Evolutionary conservation across 305 asterid species (phyloP).

Genomic region (Fraxinus xanthoxyloides): DNA sequence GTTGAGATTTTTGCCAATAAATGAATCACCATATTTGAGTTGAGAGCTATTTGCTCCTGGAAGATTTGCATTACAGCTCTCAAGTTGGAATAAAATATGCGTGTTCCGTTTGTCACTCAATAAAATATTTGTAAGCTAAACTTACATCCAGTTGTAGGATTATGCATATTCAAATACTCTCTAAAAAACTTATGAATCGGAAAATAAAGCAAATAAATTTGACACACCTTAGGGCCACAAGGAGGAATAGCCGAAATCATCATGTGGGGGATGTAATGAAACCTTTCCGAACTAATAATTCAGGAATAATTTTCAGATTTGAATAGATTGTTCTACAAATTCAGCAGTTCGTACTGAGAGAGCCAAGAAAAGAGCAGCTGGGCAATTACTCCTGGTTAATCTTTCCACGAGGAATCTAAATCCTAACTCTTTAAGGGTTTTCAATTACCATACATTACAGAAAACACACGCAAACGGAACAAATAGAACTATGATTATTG

Average conservation of each 20-base stretch:
- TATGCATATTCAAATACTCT: neutral
- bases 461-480: conserved; percentile 7
- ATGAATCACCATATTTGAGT: neutral
- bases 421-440: neutral
- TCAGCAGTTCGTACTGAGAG: neutral
- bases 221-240: neutral
- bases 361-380: neutral
- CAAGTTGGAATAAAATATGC: neutral
- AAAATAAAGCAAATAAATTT: conserved; percentile 2
- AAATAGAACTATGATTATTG: neutral
- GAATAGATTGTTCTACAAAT: neutral
- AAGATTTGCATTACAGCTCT: neutral
- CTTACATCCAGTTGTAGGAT: too few species aligned
- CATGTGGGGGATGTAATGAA: neutral
- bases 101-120: neutral
- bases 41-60: neutral
- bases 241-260: neutral
- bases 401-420: neutral
- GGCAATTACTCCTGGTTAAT: neutral
- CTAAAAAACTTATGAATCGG: neutral
- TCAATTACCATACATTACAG: neutral
- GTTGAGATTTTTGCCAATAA: neutral
- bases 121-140: too few species aligned
- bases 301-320: neutral
- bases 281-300: neutral